Conservation (phyloP, 352 stramenopile genomes). For the Aphanomyces invadans region DNA sequence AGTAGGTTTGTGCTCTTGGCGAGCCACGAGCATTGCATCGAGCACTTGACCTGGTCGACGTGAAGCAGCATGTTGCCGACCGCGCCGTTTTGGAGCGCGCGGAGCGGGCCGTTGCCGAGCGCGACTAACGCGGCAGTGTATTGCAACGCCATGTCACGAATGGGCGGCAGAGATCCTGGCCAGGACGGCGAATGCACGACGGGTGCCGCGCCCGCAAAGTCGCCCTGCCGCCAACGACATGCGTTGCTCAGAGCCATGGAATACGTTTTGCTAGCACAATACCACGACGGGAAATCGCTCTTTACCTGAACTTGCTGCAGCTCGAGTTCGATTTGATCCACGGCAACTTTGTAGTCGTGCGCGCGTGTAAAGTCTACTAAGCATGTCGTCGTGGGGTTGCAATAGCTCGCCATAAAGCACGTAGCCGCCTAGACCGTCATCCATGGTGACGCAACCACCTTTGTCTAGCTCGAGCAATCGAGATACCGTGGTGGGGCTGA, state of each 20-base stretch:
- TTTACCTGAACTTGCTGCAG: not conserved
- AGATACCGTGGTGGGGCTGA: not conserved
- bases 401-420: not conserved
- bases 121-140: not conserved
- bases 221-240: too few species aligned
- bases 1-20: slow-evolving; percentile 70
- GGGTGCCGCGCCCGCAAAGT: not conserved
- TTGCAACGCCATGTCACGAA: not conserved
- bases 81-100: slow-evolving; percentile 36
- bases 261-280: not conserved
- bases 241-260: not conserved
- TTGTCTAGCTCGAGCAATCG: too few species aligned
- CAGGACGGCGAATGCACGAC: slow-evolving; percentile 10
- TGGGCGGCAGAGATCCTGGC: not conserved
- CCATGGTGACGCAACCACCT: too few species aligned
- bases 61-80: slow-evolving; percentile 48
- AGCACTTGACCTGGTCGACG: slow-evolving; percentile 60
- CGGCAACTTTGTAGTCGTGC: not conserved
- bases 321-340: not conserved
- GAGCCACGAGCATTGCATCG: slow-evolving; percentile 66
- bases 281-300: too few species aligned
- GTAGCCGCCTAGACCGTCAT: not conserved
- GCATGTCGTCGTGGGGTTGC: not conserved
- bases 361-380: not conserved
- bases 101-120: not conserved